phyloP scores from a whole-genome alignment of 1,139 yeast genomes.

The Nakaseomyces glabratus region DNA sequence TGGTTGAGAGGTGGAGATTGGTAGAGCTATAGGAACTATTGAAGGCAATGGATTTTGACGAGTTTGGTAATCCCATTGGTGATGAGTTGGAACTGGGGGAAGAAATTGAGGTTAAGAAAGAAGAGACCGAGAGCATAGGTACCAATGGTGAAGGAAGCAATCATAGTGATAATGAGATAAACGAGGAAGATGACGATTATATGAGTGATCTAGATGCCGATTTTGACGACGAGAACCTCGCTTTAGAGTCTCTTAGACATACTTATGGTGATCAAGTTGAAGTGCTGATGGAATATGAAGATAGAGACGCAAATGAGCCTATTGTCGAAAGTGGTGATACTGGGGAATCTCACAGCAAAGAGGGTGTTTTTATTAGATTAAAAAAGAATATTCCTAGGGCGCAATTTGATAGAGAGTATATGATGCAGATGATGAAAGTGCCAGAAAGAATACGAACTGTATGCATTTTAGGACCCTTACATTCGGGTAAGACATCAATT shows the following conservation, averaged over 20 bases:
- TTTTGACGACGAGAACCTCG: constrained; percentile 19
- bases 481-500: constrained; percentile 82
- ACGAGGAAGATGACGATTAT: constrained; percentile 11
- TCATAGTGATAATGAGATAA: too few species aligned
- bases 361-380: constrained; percentile 16
- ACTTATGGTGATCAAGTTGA: constrained; percentile 56
- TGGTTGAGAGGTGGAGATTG: too few species aligned
- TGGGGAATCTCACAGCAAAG: constrained; percentile 7
- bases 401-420: constrained; percentile 54
- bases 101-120: constrained; percentile 38
- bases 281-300: constrained; percentile 40
- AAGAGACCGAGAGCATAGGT: constrained; percentile 8
- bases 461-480: constrained; percentile 73
- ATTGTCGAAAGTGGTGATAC: constrained; percentile 6
- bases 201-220: constrained; percentile 1
- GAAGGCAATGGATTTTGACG: constrained; percentile 58
- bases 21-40: too few species aligned
- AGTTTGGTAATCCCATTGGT: constrained; percentile 47
- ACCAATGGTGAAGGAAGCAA: too few species aligned
- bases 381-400: constrained; percentile 45
- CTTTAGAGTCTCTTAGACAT: constrained; percentile 9
- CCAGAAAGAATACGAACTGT: constrained; percentile 70
- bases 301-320: constrained; percentile 41
- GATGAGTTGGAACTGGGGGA: too few species aligned
- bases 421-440: constrained; percentile 40